These are phyloP conservation scores for Fusarium sp. DNA, from an alignment of 2,329 filamentous ascomycete species.

Conservation along the genomic window DNA sequence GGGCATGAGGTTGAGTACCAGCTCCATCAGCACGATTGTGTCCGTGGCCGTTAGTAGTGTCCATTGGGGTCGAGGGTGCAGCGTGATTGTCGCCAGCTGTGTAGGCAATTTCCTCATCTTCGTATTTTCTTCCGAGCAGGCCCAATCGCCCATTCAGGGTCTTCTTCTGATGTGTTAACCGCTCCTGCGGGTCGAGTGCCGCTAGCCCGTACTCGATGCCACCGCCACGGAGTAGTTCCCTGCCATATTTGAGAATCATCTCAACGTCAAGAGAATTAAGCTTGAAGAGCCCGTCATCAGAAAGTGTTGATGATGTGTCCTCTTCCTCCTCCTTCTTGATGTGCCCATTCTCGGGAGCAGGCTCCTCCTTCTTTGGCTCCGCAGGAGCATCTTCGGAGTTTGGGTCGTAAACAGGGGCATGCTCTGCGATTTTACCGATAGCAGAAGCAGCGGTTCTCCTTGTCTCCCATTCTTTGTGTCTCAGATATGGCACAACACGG, in stretches of 20 bases:
- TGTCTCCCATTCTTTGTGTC: conserved; percentile 97
- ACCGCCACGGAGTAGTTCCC: conserved; percentile 86
- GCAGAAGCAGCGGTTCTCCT: conserved; percentile 93
- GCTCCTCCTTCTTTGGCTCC: conserved; percentile 58
- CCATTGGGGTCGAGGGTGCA: conserved; percentile 63
- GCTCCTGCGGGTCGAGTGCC: conserved; percentile 83
- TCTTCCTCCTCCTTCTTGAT: conserved; percentile 77
- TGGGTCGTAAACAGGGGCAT: conserved; percentile 90
- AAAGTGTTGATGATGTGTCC: conserved; percentile 60
- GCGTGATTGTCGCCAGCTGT: conserved; percentile 66
- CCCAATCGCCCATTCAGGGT: conserved; percentile 86
- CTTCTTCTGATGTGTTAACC: conserved; percentile 90
- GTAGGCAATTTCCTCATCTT: conserved; percentile 81
- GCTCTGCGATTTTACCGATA: conserved; percentile 92
- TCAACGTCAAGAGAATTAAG: conserved; percentile 83
- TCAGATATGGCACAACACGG: conserved; percentile 93
- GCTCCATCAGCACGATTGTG: conserved; percentile 55
- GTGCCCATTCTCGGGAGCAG: conserved; percentile 54
- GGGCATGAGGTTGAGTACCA: conserved; percentile 57
- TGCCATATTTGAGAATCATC: conserved; percentile 85
- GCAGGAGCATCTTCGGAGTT: conserved; percentile 77
- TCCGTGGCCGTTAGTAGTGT: conserved; percentile 56
- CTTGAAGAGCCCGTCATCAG: conserved; percentile 75
- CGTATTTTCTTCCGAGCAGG: conserved; percentile 85
- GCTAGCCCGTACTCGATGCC: conserved; percentile 89